phyloP scores from a whole-genome alignment of 345 rosid species.

The Salix koriyanagi region DNA sequence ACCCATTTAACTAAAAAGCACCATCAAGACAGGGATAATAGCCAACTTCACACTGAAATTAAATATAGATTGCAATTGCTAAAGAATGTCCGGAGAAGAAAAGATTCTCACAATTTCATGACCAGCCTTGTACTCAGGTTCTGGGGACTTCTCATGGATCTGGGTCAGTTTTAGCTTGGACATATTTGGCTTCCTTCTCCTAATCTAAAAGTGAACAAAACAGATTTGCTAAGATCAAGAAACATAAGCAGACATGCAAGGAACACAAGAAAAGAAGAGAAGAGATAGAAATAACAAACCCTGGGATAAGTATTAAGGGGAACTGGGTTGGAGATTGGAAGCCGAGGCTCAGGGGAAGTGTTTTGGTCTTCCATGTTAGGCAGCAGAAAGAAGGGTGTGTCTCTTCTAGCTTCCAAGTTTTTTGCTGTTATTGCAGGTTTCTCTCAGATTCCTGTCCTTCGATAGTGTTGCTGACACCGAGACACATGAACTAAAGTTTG shows the following conservation, averaged over 20 bases:
- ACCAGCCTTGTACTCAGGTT: conserved; percentile 14
- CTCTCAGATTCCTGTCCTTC: neutral
- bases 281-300: conserved; percentile 8
- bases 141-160: conserved; percentile 21
- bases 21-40: neutral
- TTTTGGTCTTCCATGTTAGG: conserved; percentile 13
- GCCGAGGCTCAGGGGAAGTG: conserved; percentile 3
- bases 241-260: conserved; percentile 8
- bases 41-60: neutral
- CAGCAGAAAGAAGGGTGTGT: neutral
- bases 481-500: neutral
- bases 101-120: conserved; percentile 17
- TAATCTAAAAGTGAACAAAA: conserved; percentile 15
- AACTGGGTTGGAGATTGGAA: conserved; percentile 3
- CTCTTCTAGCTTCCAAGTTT: neutral
- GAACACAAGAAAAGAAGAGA: neutral
- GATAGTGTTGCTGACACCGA: neutral
- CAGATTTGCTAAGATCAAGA: conserved; percentile 2
- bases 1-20: neutral
- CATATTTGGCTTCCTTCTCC: conserved; percentile 18
- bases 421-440: neutral
- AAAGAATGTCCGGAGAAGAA: neutral
- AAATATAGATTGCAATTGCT: neutral
- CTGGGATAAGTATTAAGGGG: conserved; percentile 18
- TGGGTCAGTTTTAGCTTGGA: conserved; percentile 21